A percentile compares a stretch with the other conserved stretches of the same genome.
phyloP scores from a whole-genome alignment of 495 filamentous ascomycete species.

The Talaromyces wortmannii region DNA sequence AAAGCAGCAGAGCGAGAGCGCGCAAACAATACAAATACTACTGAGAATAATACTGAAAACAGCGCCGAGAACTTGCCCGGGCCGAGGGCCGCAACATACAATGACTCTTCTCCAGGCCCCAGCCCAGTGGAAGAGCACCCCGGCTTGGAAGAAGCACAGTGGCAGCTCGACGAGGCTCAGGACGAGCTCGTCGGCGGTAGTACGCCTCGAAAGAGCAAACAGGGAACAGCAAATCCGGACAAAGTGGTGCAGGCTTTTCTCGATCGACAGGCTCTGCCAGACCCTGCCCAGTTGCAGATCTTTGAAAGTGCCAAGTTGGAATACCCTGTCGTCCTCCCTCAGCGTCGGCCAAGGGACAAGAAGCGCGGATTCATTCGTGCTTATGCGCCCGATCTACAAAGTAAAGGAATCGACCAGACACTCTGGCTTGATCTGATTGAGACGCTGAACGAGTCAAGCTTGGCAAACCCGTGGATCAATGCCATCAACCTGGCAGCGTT shows the following conservation, averaged over 20 bases:
- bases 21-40: no score
- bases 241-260: slow-evolving; percentile 17
- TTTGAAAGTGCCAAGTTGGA: slow-evolving; percentile 28
- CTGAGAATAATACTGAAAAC: not conserved
- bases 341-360: slow-evolving; percentile 22
- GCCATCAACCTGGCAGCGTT: slow-evolving; percentile 38
- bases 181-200: slow-evolving; percentile 8
- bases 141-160: slow-evolving; percentile 15
- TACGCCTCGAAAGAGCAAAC: slow-evolving; percentile 7
- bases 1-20: slow-evolving; percentile 12
- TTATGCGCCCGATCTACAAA: slow-evolving; percentile 46
- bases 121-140: slow-evolving; percentile 8
- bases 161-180: slow-evolving; percentile 40
- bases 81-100: not conserved
- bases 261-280: slow-evolving; percentile 6
- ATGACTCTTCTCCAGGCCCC: slow-evolving; percentile 12
- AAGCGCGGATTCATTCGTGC: slow-evolving; percentile 27
- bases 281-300: not conserved
- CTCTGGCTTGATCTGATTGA: slow-evolving; percentile 49
- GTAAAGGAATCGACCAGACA: slow-evolving; percentile 41
- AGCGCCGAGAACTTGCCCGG: not conserved
- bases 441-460: slow-evolving; percentile 30
- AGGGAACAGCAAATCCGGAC: slow-evolving; percentile 6
- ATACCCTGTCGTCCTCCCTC: slow-evolving; percentile 24
- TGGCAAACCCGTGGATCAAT: slow-evolving; percentile 26